A percentile compares a stretch with the other conserved stretches of the same genome.
phyloP scores from a whole-genome alignment of 345 rosid genomes.

The Ceriops tagal region DNA sequence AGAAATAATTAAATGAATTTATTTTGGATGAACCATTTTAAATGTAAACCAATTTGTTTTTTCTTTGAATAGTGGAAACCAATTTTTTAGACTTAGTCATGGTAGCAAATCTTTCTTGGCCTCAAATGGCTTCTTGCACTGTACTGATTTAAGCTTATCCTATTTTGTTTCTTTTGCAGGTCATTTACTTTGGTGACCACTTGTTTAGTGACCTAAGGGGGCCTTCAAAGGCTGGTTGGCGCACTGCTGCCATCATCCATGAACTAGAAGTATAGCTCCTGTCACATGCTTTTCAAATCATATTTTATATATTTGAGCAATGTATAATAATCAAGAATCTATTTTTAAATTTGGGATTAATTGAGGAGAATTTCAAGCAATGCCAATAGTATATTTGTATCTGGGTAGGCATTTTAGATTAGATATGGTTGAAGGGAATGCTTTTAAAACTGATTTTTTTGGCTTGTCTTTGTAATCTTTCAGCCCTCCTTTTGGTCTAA shows the following conservation, averaged over 20 bases:
- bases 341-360: no score
- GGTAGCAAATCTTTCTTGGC: not conserved
- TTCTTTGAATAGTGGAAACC: no score
- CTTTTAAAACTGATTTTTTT: not conserved
- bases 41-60: no score
- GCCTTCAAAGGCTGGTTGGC: conserved; percentile 98
- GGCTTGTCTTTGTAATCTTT: not conserved
- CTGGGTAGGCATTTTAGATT: no score
- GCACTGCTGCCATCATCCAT: conserved; percentile 94
- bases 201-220: conserved; percentile 94
- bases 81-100: no score
- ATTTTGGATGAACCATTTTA: no score
- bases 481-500: not conserved
- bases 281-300: not conserved
- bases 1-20: no score
- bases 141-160: not conserved
- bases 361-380: no score
- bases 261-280: conserved; percentile 67
- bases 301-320: no score
- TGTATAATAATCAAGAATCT: no score
- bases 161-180: conserved; percentile 30
- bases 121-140: not conserved
- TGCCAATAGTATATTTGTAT: no score
- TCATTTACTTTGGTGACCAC: conserved; percentile 98
- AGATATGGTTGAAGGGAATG: no score